A percentile compares a stretch with the other conserved stretches of the same genome.
Evolutionary conservation across 192 early-diverging fungal species (phyloP).

Genomic region (Rhizoclosmatium globosum): DNA sequence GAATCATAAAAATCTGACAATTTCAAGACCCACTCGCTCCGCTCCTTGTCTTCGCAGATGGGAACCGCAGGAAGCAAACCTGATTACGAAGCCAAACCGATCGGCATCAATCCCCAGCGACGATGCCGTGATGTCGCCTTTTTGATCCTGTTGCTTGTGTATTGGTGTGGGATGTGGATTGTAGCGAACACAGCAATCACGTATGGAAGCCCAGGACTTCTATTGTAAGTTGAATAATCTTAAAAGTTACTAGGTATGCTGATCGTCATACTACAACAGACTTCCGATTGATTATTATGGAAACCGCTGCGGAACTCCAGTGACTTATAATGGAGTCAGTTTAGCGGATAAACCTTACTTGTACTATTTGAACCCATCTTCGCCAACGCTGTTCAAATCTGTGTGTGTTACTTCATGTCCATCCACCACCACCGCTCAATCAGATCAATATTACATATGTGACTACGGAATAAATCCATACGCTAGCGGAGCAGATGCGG

Average conservation of each 20-base stretch:
- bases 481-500: background rate
- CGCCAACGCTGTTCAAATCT: background rate
- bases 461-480: conserved; percentile 25
- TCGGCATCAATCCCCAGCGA: conserved; percentile 24
- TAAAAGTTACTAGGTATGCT: background rate
- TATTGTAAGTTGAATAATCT: conserved; percentile 29
- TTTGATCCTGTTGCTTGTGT: conserved; percentile 31
- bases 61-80: background rate
- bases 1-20: no score
- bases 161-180: conserved; percentile 37
- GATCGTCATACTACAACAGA: background rate
- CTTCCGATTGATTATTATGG: conserved; percentile 21
- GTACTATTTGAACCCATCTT: conserved; percentile 30
- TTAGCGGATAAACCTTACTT: conserved; percentile 8
- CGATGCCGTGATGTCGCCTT: conserved; percentile 35
- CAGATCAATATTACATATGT: conserved; percentile 12
- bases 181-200: conserved; percentile 34
- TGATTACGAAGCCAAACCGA: background rate
- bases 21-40: no score
- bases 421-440: background rate
- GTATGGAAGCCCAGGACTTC: conserved; percentile 17
- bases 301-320: conserved; percentile 31
- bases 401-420: conserved; percentile 33
- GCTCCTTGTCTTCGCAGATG: background rate
- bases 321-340: conserved; percentile 9